Evolutionary conservation across 352 stramenopile genomes (phyloP), one percentile per base, ranked within the genome.

Genomic region (Achlya hypogyna): DNA sequence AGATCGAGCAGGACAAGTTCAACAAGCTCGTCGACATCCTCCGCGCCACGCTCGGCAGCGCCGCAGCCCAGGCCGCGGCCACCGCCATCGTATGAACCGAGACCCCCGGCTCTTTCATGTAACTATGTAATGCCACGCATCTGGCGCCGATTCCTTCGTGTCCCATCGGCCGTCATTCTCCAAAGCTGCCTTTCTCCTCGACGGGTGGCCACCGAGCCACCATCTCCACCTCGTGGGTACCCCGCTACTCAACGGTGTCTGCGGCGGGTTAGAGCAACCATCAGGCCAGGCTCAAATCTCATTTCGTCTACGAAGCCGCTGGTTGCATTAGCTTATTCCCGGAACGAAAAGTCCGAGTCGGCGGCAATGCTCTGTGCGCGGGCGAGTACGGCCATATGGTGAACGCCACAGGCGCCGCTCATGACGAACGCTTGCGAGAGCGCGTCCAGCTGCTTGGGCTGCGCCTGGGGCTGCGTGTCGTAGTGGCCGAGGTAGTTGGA

Each of bases 401-500:
- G 86, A 70, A 94, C 77, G 18, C 91, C 91, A 65, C 87, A 95
- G 47, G 87, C 79, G 51, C 97, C 74, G 23, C 79, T 82, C 16
- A 73, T 82, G 54, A 96, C 76, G 28, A 78, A 72, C 35, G 90
- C 65, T 53, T 79, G 76, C 8, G 71, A 71, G 42, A 96, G 67
- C 63, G 78, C 72, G 25, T 78, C 66, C 45, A 97, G 77, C 64
- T 91, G 81, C 60, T 87, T 69, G 29, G 90, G 90, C 76, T 97
- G 90, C 51, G 93, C 65, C 71, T 92, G 83, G 74, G 91, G 91
- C 75, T 91, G 94, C 63, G 77, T 89, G 62, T 96, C 87, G 34
- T 84, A 85, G 65, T 96, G 87, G 35, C 90, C 89, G 53, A 97
- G 75, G 60, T 85, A 95, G 72, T 91, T 93, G 27, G 83, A 91